Evolutionary conservation across 345 rosid genomes (phyloP), one percentile per base, ranked within the genome.

Genomic region (Dimocarpus longan): DNA sequence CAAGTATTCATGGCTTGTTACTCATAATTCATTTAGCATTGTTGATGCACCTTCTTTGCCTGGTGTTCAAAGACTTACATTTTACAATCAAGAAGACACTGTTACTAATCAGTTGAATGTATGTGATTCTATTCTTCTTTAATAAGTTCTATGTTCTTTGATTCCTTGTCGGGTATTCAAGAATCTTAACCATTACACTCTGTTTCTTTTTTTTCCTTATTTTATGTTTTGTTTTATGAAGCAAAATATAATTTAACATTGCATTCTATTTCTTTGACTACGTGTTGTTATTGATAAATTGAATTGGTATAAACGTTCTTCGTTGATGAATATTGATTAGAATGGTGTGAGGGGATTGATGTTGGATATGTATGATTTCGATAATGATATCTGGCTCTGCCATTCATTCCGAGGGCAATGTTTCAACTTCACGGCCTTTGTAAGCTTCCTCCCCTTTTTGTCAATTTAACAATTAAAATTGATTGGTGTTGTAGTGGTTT

Each of bases 371-470:
- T 96, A 96, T 73, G 97, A 96, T 84, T 94, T 90, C 63, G 80
- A 90, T 69, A 86, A 82, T 8, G 98, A 95, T 81, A 89, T 95
- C 63, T 95, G 99, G 99, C 99, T 95, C 46, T 93, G 99, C 80
- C 99, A 95, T 88, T 95, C 99, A 0, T 93, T 93, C 85, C 86
- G 79, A 46, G 98, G 99, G 39, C 95, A 93, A 87, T 93, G 99
- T 77, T 95, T 85, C 91, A 93, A 93, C 88, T 91, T 95, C 95
- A 93, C 99, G 0, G 99, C 99, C 69, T 96, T 96, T 81, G 99
- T 96, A 93, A 92, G 70, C 18, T 26, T 43, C 65, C 46, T 75
- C 66, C 74, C 70, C 39, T 62, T 66, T 84, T 75, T 82, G 42
- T 11, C 16, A 70, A 6, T 75, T 74, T 60, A 57, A 72, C 46